Conservation (phyloP, 371 early-diverging fungal genomes). For the Circinella minor region DNA sequence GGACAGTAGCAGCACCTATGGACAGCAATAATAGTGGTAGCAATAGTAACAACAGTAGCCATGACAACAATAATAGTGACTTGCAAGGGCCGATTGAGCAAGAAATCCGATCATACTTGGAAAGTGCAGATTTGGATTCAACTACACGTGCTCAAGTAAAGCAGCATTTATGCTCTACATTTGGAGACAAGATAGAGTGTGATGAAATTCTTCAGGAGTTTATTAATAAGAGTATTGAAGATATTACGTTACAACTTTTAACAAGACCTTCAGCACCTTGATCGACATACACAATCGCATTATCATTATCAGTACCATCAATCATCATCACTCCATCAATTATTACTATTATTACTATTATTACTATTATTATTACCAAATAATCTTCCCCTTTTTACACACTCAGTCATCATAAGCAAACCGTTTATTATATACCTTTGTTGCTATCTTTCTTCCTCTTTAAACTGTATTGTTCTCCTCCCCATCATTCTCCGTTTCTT, state of each 20-base stretch:
- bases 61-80: background rate
- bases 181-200: conserved; percentile 25
- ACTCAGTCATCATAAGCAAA: background rate
- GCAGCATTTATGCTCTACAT: conserved; percentile 28
- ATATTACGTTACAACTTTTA: conserved; percentile 30
- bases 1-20: background rate
- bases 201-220: conserved; percentile 22
- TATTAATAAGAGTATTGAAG: conserved; percentile 33
- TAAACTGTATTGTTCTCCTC: background rate
- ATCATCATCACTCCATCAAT: background rate
- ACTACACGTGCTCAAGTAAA: conserved; percentile 45
- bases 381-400: no score
- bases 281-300: no score
- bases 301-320: background rate
- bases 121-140: conserved; percentile 34
- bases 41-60: background rate
- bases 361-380: no score
- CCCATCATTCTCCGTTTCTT: background rate
- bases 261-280: conserved; percentile 10
- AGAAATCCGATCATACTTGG: conserved; percentile 33
- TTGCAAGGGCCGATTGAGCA: conserved; percentile 10
- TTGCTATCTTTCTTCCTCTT: background rate
- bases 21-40: background rate
- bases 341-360: no score
- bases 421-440: background rate